Evolutionary conservation across 202 grass and related monocot genomes (phyloP), one percentile per base, ranked within the genome.

Genomic region (Carex arenaria): DNA sequence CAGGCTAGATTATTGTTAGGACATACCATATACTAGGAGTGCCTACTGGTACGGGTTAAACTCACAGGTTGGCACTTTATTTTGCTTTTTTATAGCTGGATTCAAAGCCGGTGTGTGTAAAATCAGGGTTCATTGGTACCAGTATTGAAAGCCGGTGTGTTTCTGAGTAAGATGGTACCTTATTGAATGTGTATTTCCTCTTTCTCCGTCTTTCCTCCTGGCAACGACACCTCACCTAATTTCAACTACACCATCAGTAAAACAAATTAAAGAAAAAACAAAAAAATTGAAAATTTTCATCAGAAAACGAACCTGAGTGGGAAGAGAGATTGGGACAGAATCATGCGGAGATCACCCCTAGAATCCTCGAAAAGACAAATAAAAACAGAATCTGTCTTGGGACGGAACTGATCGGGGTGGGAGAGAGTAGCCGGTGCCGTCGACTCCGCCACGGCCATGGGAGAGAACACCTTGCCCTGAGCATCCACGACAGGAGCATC

Each of bases 251-350:
- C 55, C 2, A 34, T n/a, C 49, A 84, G n/a, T 49, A 11, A 88
- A 88, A 85, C 51, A 43, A 32, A 72, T 45, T 79, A 32, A 88
- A 80, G 3, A 42, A 1, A 36, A 4, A 14, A 23, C 15, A n/a
- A n/a, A n/a, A n/a, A n/a, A n/a, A n/a, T n/a, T n/a, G n/a, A n/a
- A n/a, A n/a, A n/a, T n/a, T n/a, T n/a, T n/a, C n/a, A n/a, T n/a
- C n/a, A n/a, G n/a, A n/a, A n/a, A n/a, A n/a, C n/a, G n/a, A 53
- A 97, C 95, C 95, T 13, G 95, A 94, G 84, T 97, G 95, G 12
- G 92, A 86, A 54, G 95, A 94, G 64, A 97, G 92, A 36, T 89
- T 91, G 43, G 88, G 91, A 26, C 82, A 97, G 92, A 74, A 97
- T 66, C 26, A 94, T 92, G 19, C 94, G 90, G 42, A 97, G 89